Conservation (phyloP, 495 filamentous ascomycete genomes). For the Lepidopterella palustris region DNA sequence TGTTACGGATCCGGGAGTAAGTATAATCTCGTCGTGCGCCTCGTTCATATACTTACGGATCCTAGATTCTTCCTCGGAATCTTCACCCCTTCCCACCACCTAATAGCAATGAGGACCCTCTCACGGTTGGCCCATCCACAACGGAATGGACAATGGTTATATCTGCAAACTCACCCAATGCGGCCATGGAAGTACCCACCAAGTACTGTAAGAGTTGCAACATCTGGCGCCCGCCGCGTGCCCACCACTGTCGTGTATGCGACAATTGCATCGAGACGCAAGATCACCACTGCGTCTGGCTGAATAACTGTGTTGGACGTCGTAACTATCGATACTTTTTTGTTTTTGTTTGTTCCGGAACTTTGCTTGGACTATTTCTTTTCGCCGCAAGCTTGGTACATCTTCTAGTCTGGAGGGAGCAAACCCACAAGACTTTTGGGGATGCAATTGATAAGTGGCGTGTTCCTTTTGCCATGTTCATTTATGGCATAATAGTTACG, state of each 20-base stretch:
- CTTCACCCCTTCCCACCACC: slow-evolving; percentile 57
- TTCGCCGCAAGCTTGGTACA: slow-evolving; percentile 72
- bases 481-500: slow-evolving; percentile 67
- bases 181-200: slow-evolving; percentile 92
- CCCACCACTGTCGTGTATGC: slow-evolving; percentile 92
- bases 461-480: slow-evolving; percentile 82
- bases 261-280: slow-evolving; percentile 97
- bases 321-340: slow-evolving; percentile 99
- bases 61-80: slow-evolving; percentile 77
- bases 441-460: slow-evolving; percentile 58
- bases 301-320: slow-evolving; percentile 96
- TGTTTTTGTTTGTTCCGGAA: slow-evolving; percentile 69
- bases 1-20: slow-evolving; percentile 82
- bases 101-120: slow-evolving; percentile 64
- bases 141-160: slow-evolving; percentile 90
- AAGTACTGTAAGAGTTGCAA: slow-evolving; percentile 97
- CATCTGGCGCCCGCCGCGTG: slow-evolving; percentile 91
- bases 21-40: slow-evolving; percentile 31
- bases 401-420: slow-evolving; percentile 61
- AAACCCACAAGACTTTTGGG: slow-evolving; percentile 56
- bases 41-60: not conserved
- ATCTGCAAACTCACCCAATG: slow-evolving; percentile 60
- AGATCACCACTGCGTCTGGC: slow-evolving; percentile 98
- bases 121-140: slow-evolving; percentile 71
- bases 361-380: slow-evolving; percentile 70